Conservation (phyloP, 192 early-diverging fungal genomes). For the Phycomyces nitens region DNA sequence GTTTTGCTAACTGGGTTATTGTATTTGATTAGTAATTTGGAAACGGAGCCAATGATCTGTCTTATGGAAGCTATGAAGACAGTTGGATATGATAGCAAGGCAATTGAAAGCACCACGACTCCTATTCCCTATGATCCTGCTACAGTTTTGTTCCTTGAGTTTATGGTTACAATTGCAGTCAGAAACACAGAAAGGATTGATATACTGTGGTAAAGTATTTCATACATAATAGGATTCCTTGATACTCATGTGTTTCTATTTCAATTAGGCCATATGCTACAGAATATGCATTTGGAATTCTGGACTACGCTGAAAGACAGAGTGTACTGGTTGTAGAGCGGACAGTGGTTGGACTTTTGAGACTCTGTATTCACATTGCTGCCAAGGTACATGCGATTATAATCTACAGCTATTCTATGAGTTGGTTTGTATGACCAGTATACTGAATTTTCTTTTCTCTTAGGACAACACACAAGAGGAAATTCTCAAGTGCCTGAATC, state of each 20-base stretch:
- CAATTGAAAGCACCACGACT: constrained; percentile 18
- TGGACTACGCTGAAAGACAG: constrained; percentile 60
- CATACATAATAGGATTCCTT: no score
- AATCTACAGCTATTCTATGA: no score
- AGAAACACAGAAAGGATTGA: constrained; percentile 75
- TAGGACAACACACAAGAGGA: constrained; percentile 52
- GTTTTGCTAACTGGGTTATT: no score
- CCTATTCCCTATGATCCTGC: constrained; percentile 56
- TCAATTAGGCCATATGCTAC: constrained; percentile 65
- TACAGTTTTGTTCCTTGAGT: constrained; percentile 71
- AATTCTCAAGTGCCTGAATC: constrained; percentile 48
- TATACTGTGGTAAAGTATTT: constrained; percentile 42
- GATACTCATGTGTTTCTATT: no score
- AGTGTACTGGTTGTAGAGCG: constrained; percentile 73
- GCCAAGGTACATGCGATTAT: constrained; percentile 58
- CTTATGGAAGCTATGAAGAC: constrained; percentile 56
- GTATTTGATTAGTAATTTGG: constrained; percentile 61
- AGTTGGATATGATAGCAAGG: constrained; percentile 35
- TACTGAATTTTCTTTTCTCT: neutral
- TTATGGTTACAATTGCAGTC: constrained; percentile 69
- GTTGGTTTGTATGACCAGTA: neutral
- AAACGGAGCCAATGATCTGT: constrained; percentile 57
- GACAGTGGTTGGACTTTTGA: constrained; percentile 68
- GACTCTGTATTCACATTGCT: constrained; percentile 67
- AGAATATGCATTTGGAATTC: constrained; percentile 66